Evolutionary conservation across 371 early-diverging fungal genomes (phyloP).

Genomic region (Saksenaea vasiformis): DNA sequence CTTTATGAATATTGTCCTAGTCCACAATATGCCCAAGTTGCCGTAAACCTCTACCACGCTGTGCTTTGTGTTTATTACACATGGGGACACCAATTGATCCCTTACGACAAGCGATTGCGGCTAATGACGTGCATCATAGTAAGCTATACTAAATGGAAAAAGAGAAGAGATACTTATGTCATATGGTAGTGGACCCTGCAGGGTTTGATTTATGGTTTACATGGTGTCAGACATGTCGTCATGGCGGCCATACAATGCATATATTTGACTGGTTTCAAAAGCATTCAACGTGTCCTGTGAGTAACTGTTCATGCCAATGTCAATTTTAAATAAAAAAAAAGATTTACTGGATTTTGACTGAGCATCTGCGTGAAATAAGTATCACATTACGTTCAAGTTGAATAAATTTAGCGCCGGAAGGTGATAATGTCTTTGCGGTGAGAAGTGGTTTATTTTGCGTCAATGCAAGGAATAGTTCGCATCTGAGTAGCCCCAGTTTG

Average conservation of each 20-base stretch:
- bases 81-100: conserved; percentile 80
- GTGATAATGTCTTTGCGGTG: too few relatives aligned
- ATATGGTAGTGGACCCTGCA: conserved; percentile 41
- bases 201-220: conserved; percentile 94
- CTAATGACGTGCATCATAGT: conserved; percentile 47
- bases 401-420: too few relatives aligned
- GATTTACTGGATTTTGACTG: too few relatives aligned
- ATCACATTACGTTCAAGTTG: too few relatives aligned
- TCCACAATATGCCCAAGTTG: conserved; percentile 83
- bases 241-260: conserved; percentile 94
- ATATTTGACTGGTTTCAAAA: conserved; percentile 88
- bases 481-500: too few relatives aligned
- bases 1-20: conserved; percentile 28
- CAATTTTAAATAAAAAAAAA: conserved; percentile 25
- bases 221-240: conserved; percentile 97
- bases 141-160: background rate
- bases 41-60: conserved; percentile 87
- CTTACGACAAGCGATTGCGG: conserved; percentile 40
- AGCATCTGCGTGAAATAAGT: too few relatives aligned
- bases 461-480: too few relatives aligned
- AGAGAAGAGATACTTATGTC: background rate
- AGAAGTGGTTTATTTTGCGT: too few relatives aligned
- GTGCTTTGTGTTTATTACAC: conserved; percentile 87
- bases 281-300: conserved; percentile 86
- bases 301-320: conserved; percentile 83